Conservation (phyloP, 2,329 filamentous ascomycete species). For the Chlorencoelia australis region DNA sequence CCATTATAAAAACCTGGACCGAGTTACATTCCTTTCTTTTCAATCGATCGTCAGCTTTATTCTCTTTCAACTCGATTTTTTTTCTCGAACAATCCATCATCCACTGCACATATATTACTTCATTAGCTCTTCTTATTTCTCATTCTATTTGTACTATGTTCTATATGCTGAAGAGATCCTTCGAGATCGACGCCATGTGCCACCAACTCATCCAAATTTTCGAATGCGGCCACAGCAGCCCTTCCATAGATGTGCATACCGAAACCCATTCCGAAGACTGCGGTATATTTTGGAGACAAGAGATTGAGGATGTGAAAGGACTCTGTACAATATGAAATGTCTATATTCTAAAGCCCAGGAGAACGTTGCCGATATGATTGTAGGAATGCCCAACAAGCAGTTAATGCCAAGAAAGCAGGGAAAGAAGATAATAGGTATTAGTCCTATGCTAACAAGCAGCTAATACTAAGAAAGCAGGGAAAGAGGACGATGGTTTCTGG, state of each 20-base stretch:
- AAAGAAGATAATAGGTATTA: slow-evolving; percentile 17
- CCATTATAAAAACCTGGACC: too few relatives aligned
- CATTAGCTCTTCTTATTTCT: too few relatives aligned
- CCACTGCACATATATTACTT: too few relatives aligned
- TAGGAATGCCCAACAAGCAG: slow-evolving; percentile 15
- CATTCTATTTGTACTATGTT: too few relatives aligned
- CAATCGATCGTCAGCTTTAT: too few relatives aligned
- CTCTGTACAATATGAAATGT: slow-evolving; percentile 11
- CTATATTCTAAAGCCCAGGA: neutral
- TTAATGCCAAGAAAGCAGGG: slow-evolving; percentile 4
- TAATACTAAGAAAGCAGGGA: slow-evolving; percentile 3
- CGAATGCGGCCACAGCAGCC: slow-evolving; percentile 19
- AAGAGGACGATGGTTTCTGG: slow-evolving; percentile 17
- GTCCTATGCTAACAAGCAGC: slow-evolving; percentile 13
- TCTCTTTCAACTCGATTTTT: too few relatives aligned
- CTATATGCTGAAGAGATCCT: too few relatives aligned
- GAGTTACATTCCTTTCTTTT: too few relatives aligned
- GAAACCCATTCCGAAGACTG: slow-evolving; percentile 13
- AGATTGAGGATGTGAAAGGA: slow-evolving; percentile 14
- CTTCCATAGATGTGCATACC: slow-evolving; percentile 14
- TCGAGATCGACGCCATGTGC: slow-evolving; percentile 16
- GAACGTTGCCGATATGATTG: neutral
- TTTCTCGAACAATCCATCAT: too few relatives aligned
- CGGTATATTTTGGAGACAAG: slow-evolving; percentile 19
- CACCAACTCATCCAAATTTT: slow-evolving; percentile 22